Base-by-base conservation (phyloP, 2,329 filamentous ascomycete species). In the Phoma sp. region DNA sequence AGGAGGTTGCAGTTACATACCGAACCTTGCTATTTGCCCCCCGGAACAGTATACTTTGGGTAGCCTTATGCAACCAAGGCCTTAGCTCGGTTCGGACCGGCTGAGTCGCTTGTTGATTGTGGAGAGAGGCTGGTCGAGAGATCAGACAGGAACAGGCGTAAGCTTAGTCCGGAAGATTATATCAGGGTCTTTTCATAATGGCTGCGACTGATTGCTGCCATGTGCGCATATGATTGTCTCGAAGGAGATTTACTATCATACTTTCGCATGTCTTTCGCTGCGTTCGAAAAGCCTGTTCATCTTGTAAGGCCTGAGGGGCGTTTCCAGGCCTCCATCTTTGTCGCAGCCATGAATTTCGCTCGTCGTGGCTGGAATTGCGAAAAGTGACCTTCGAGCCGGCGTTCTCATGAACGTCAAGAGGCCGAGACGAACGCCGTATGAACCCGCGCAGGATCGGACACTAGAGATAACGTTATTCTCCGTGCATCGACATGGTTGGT, bases 61-160 rank as follows among this genome's bases (percentile, higher is more conserved):
- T 23, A 54, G 14, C 35, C 23, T 27, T 11, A 30, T 30, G 45
- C 33, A 14, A 29, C 11, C 32, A 23, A 27, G 13, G 8, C 14
- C 22, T 11, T 35, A 49, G 36, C 30, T 54, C 41, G 45, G 46
- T 41, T 45, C 41, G 52, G 46, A 30, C 35, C 52, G 41, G 7
- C 14, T 13, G 7, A n/a, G 29, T 37, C 11, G 8, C 35, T 29
- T 41, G 29, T 39, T 48, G 45, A 45, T 5, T 40, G 39, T 47
- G 50, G 39, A 37, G 22, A 23, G 10, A 35, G 14, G 22, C 7
- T 27, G 3, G 18, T 18, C 29, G 13, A 27, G 14, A 24, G 30
- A 36, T 49, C 23, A 13, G 29, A n/a, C 36, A 22, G 30, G 4
- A n/a, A 29, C 13, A 30, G 30, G 32, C 9, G 7, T 36, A 27